phyloP scores from a whole-genome alignment of 2,329 filamentous ascomycete genomes.

The Colletotrichum euphorbiae region DNA sequence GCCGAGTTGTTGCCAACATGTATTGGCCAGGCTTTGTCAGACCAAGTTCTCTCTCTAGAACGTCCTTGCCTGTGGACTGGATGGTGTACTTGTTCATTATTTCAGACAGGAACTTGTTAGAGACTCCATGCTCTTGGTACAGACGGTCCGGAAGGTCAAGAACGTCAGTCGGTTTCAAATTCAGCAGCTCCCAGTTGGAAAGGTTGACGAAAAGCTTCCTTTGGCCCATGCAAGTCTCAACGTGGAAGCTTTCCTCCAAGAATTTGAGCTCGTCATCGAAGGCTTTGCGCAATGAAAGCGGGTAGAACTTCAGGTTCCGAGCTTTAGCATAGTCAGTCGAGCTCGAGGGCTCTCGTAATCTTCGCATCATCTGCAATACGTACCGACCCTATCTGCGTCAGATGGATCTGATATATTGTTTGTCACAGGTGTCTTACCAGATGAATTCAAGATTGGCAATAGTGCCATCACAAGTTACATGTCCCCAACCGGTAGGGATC shows the following conservation, averaged over 20 bases:
- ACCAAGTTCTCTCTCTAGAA: conserved; percentile 49
- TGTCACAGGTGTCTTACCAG: conserved; percentile 47
- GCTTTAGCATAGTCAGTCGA: conserved; percentile 43
- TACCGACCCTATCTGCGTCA: conserved; percentile 37
- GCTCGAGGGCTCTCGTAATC: too few species aligned
- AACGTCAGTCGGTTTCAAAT: conserved; percentile 53
- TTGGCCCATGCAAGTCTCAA: conserved; percentile 44
- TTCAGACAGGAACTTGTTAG: conserved; percentile 48
- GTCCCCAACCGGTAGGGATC: conserved; percentile 53
- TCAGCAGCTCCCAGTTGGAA: conserved; percentile 57
- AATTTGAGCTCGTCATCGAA: background rate
- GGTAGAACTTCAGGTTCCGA: conserved; percentile 61
- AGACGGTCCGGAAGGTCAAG: conserved; percentile 55
- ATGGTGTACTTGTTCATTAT: conserved; percentile 51
- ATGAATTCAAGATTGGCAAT: conserved; percentile 62
- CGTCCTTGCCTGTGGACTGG: conserved; percentile 54
- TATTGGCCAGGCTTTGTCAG: conserved; percentile 49
- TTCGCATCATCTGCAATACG: background rate
- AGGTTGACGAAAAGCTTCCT: conserved; percentile 53
- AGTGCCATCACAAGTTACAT: conserved; percentile 58
- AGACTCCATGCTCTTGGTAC: conserved; percentile 53
- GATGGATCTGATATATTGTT: background rate
- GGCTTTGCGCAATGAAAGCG: conserved; percentile 49
- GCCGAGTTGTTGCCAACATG: conserved; percentile 54
- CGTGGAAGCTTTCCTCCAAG: background rate